These are phyloP conservation scores for Stellera chamaejasme DNA, from an alignment of 345 rosid species.

Conservation along the genomic window DNA sequence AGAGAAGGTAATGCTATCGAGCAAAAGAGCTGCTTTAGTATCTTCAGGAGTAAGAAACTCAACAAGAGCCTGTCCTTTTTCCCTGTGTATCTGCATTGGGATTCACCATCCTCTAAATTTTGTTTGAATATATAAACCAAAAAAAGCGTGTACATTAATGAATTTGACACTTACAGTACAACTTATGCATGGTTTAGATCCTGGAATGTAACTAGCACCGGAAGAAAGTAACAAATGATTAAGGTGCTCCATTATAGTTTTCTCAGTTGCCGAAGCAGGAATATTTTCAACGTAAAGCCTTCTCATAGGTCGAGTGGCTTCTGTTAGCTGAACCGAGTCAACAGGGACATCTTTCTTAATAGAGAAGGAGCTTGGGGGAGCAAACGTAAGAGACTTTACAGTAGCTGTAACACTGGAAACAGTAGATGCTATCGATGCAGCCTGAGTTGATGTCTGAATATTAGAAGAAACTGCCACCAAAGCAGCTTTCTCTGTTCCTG, in stretches of 20 bases:
- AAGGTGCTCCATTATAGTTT: conserved; percentile 55
- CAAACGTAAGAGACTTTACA: conserved; percentile 34
- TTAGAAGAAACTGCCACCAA: conserved; percentile 34
- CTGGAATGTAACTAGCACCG: conserved; percentile 48
- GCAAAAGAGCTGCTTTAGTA: conserved; percentile 85
- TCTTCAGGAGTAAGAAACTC: conserved; percentile 96
- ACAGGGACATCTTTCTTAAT: conserved; percentile 29
- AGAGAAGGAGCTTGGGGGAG: conserved; percentile 25
- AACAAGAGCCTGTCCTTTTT: conserved; percentile 73
- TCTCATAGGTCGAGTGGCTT: conserved; percentile 81
- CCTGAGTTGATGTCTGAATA: conserved; percentile 32
- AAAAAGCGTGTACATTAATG: conserved; percentile 10
- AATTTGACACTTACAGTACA: conserved; percentile 61
- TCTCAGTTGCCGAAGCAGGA: conserved; percentile 76
- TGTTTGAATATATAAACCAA: conserved; percentile 13
- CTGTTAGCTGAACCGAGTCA: conserved; percentile 78
- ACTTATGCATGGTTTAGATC: conserved; percentile 82
- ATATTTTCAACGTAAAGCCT: conserved; percentile 82
- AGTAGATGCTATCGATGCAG: conserved; percentile 27
- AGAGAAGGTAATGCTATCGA: conserved; percentile 57
- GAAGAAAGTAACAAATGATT: conserved; percentile 65
- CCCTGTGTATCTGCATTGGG: conserved; percentile 65
- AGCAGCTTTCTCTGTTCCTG: conserved; percentile 20
- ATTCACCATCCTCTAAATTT: conserved; percentile 8
- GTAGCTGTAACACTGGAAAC: conserved; percentile 26